Evolutionary conservation across 169 alveolate species (phyloP).

Genomic region (Cryptosporidium xiaoi): DNA sequence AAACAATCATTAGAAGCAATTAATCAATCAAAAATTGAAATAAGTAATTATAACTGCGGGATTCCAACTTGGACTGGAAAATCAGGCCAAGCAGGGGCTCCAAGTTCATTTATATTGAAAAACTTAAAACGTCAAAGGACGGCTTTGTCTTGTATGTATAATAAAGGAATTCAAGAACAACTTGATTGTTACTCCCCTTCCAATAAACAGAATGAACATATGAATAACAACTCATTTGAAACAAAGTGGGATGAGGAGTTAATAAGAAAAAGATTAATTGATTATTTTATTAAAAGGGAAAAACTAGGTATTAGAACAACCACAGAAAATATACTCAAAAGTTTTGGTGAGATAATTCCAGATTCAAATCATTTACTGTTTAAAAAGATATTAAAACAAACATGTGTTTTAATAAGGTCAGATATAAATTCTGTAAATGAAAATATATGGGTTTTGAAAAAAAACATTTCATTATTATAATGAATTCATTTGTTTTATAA

Average conservation of each 20-base stretch:
- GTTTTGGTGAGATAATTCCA: conserved; percentile 62
- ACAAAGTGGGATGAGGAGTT: conserved; percentile 12
- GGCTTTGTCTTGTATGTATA: not conserved
- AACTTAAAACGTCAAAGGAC: conserved; percentile 30
- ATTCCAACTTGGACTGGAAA: conserved; percentile 79
- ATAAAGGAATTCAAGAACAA: not conserved
- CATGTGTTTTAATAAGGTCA: conserved; percentile 24
- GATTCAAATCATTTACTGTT: conserved; percentile 35
- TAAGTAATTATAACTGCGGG: conserved; percentile 31
- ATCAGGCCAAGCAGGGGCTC: conserved; percentile 77
- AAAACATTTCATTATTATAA: not conserved
- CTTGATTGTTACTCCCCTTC: not conserved
- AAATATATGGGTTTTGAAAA: conserved; percentile 46
- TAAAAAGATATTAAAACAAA: conserved; percentile 35
- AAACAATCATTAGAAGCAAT: conserved; percentile 20
- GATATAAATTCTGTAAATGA: not conserved
- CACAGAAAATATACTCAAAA: conserved; percentile 45
- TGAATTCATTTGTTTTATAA: not conserved
- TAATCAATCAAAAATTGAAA: conserved; percentile 54
- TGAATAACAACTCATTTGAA: not conserved
- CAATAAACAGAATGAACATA: not conserved
- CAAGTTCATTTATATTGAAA: conserved; percentile 49
- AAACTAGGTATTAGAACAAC: conserved; percentile 59
- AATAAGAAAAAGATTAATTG: conserved; percentile 47
- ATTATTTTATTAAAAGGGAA: conserved; percentile 50